A percentile compares a stretch with the other conserved stretches of the same genome.
phyloP scores from a whole-genome alignment of 2,329 filamentous ascomycete genomes.

The Fusarium sp. region DNA sequence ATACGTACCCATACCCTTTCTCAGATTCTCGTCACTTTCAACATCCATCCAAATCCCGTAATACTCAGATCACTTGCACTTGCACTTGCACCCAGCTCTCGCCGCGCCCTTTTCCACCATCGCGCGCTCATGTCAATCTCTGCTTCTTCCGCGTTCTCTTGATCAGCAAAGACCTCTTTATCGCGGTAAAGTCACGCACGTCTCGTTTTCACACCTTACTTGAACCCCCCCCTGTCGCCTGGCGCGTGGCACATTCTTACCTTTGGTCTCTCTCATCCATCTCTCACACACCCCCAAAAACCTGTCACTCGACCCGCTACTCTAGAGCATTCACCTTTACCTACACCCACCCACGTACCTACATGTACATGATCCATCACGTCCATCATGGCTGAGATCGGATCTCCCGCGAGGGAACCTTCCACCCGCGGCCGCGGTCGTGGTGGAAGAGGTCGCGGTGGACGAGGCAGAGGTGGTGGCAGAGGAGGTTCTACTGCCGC shows the following conservation, averaged over 20 bases:
- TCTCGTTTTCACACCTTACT: constrained; percentile 22
- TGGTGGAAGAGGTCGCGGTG: constrained; percentile 46
- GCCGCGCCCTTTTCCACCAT: not conserved
- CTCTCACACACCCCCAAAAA: constrained; percentile 31
- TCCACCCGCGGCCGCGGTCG: constrained; percentile 50
- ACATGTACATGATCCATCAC: constrained; percentile 47
- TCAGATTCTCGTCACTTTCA: constrained; percentile 33
- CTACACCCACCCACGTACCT: constrained; percentile 15
- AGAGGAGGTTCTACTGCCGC: constrained; percentile 46
- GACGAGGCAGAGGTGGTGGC: constrained; percentile 45
- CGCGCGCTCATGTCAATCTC: not conserved
- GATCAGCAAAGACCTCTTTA: constrained; percentile 14
- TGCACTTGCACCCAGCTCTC: not conserved
- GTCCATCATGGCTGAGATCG: constrained; percentile 51
- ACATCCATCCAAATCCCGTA: constrained; percentile 16
- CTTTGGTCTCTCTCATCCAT: constrained; percentile 1
- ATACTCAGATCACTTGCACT: constrained; percentile 11
- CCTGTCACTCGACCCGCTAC: constrained; percentile 33
- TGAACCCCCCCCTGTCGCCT: constrained; percentile 27
- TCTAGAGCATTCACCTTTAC: constrained; percentile 30
- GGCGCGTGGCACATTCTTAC: constrained; percentile 39
- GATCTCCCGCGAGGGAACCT: constrained; percentile 51
- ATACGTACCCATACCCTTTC: constrained; percentile 42
- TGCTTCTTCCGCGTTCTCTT: constrained; percentile 15
- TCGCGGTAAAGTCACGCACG: constrained; percentile 33